Conservation (phyloP, 169 alveolate species). For the Eimeria falciformis region DNA sequence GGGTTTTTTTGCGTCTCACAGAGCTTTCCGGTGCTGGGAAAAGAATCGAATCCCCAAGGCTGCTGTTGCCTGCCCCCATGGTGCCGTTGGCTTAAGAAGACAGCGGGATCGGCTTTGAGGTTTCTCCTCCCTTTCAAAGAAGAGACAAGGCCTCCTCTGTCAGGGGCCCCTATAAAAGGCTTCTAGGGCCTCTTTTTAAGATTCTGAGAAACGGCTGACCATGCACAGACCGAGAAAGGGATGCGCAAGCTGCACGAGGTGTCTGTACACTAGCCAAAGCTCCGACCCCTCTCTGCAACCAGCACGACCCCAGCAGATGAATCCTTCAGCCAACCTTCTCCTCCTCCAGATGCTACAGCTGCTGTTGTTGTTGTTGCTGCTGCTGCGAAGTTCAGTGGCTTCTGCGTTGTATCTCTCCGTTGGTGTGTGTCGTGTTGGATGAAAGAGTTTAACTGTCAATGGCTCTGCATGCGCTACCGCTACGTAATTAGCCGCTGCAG, state of each 20-base stretch:
- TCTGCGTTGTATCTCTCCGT: no score
- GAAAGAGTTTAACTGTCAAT: background rate
- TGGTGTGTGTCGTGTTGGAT: no score
- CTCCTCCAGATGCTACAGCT: background rate
- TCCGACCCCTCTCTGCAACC: background rate
- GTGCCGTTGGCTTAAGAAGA: background rate
- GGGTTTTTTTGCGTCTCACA: background rate
- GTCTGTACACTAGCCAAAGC: background rate
- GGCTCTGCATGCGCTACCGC: background rate
- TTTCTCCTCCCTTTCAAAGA: background rate
- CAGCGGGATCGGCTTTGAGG: background rate
- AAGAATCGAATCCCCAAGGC: constrained; percentile 65
- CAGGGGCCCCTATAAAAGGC: background rate
- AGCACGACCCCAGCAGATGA: background rate
- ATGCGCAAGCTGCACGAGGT: background rate
- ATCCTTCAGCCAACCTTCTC: background rate
- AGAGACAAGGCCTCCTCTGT: background rate
- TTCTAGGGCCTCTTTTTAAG: background rate
- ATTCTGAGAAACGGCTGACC: background rate
- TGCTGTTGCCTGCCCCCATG: constrained; percentile 40
- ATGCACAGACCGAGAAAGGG: background rate
- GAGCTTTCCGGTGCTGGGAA: constrained; percentile 58
- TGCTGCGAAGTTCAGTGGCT: background rate
- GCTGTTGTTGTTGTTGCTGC: background rate
- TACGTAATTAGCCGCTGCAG: background rate